A percentile compares a stretch with the other conserved stretches of the same genome.
These are phyloP conservation scores for Phaeosphaeriaceae sp. DNA, from an alignment of 2,329 filamentous ascomycete genomes.

Conservation along the genomic window DNA sequence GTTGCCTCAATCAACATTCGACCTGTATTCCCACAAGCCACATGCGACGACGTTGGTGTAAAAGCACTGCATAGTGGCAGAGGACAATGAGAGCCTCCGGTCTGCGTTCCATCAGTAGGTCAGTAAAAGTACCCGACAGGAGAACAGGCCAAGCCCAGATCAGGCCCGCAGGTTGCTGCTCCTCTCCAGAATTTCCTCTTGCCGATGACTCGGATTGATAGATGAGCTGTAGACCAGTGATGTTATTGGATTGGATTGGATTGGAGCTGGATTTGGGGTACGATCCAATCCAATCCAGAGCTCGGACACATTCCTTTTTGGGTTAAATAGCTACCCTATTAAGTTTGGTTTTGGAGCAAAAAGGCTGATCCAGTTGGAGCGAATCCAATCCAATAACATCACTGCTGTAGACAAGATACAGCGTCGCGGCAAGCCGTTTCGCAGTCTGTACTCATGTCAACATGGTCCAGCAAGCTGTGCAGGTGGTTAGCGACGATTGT, in stretches of 20 bases:
- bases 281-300: no score
- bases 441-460: constrained; percentile 9
- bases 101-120: constrained; percentile 21
- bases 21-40: constrained; percentile 24
- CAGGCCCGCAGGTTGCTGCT: constrained; percentile 8
- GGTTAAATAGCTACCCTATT: no score
- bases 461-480: constrained; percentile 12
- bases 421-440: constrained; percentile 17
- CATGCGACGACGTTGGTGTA: constrained; percentile 18
- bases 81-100: constrained; percentile 31
- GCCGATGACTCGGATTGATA: constrained; percentile 11
- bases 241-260: no score
- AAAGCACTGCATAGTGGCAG: constrained; percentile 26
- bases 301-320: no score
- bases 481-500: constrained; percentile 8
- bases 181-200: neutral
- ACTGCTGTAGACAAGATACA: no score
- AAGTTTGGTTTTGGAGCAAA: no score
- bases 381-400: no score
- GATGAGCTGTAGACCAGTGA: constrained; percentile 15
- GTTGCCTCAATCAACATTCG: constrained; percentile 22
- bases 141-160: constrained; percentile 28
- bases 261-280: no score
- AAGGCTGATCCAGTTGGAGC: no score
- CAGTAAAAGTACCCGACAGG: constrained; percentile 22